Base-by-base conservation (phyloP, 371 early-diverging fungal genomes). In the Neoconidiobolus thromboides region DNA sequence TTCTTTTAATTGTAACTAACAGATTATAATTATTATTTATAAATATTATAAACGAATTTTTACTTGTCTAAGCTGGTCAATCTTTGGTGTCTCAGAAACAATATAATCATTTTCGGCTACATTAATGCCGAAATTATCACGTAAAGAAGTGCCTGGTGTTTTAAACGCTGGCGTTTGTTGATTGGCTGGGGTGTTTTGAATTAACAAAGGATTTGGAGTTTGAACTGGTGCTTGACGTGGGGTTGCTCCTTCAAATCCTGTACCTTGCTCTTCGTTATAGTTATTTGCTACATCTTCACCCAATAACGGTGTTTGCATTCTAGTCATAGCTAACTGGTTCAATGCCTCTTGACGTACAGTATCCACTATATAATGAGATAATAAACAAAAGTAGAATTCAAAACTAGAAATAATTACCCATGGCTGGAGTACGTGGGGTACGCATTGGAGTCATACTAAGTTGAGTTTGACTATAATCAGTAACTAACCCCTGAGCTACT, bases 181-280 rank as follows among this genome's bases (percentile, higher is more conserved):
- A 49, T 26, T 67, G 62, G 60, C 68, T 12, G 62, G 63, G 0
- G 58, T 63, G 3, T 81, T 71, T 1, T 87, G 77, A 14, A 79
- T 72, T 0, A 83, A 74, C 61, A 91, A 71, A 0, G 89, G 89
- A 63, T 91, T 91, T 9, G 92, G 94, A n/a, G 94, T 94, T n/a
- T 74, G 76, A 42, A 77, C 66, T 1, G 70, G 68, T 0, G 67
- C 60, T 3, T 67, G 64, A 10, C 76, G 70, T 1, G 91, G 91
- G 14, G 86, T 80, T 5, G 76, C 67, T 3, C 88, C 87, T 12
- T 76, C 74, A 62, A 79, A 86, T 12, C 82, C 82, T 6, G 86
- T 78, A 5, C 81, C 81, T 49, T 75, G 60, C 5, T 64, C 61
- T 0, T 65, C 67, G n/a, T 82, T 76, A 26, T 26, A 26, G 26